phyloP scores from a whole-genome alignment of 2,329 filamentous ascomycete species.

The Fusarium tanahbumbuense region DNA sequence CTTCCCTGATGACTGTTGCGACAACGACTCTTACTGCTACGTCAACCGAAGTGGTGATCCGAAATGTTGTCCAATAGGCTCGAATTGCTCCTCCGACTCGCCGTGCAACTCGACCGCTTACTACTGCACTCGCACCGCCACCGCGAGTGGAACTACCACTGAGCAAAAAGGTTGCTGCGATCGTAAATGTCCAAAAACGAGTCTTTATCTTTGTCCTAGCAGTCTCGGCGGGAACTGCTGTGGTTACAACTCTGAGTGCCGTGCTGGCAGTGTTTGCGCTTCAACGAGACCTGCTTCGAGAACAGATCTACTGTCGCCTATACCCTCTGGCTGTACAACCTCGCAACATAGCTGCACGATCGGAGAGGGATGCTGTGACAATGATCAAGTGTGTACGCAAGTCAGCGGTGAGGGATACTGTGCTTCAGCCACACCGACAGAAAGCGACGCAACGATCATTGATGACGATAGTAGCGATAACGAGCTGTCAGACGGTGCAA shows the following conservation, averaged over 20 bases:
- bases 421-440: constrained; percentile 51
- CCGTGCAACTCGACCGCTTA: constrained; percentile 51
- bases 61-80: constrained; percentile 58
- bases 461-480: constrained; percentile 41
- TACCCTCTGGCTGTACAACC: constrained; percentile 59
- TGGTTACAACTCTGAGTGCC: constrained; percentile 58
- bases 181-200: constrained; percentile 55
- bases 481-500: constrained; percentile 61
- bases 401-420: constrained; percentile 54
- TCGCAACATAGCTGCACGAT: constrained; percentile 58
- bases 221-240: constrained; percentile 64
- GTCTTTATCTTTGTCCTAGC: constrained; percentile 58
- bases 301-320: constrained; percentile 49
- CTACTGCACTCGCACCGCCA: constrained; percentile 49
- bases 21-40: constrained; percentile 60
- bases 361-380: constrained; percentile 63
- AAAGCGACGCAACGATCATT: constrained; percentile 48
- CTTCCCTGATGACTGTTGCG: constrained; percentile 55
- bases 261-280: constrained; percentile 51
- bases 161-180: constrained; percentile 53
- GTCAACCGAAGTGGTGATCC: constrained; percentile 50
- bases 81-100: constrained; percentile 54
- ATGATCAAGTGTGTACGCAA: constrained; percentile 57
- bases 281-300: constrained; percentile 43
- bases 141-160: constrained; percentile 45